Conservation (phyloP, 225 moss, liverwort and hornwort genomes). For the Climacium dendroides region DNA sequence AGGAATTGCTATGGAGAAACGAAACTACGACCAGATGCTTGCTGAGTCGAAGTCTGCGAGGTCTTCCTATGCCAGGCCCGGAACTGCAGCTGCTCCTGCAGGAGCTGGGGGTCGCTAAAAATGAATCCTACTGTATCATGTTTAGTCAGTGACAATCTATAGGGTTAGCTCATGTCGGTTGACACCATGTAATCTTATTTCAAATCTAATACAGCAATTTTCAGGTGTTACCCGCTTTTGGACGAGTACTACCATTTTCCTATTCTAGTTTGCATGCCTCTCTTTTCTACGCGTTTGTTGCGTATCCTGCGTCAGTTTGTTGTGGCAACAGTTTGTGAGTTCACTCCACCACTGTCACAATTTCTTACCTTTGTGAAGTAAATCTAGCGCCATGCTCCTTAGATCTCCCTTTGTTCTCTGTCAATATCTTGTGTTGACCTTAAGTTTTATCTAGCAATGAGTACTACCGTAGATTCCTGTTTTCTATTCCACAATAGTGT, state of each 20-base stretch:
- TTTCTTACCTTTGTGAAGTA: background rate
- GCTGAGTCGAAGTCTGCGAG: constrained; percentile 69
- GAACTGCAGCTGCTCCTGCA: constrained; percentile 62
- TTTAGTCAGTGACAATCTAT: background rate
- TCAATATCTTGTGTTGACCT: background rate
- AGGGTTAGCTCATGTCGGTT: background rate
- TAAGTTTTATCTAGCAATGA: background rate
- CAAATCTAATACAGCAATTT: background rate
- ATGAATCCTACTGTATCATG: background rate
- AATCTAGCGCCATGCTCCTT: background rate
- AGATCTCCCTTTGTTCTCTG: background rate
- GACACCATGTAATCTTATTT: background rate
- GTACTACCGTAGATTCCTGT: background rate
- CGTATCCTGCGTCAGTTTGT: background rate
- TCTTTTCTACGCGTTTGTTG: background rate
- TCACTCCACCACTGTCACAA: background rate
- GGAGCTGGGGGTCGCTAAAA: constrained; percentile 6
- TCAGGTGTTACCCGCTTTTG: background rate
- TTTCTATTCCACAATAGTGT: background rate
- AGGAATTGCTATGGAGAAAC: constrained; percentile 92
- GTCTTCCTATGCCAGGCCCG: constrained; percentile 55
- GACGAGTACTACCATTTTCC: background rate
- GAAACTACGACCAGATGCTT: constrained; percentile 97
- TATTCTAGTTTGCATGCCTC: background rate
- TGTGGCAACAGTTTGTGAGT: background rate